A percentile compares a stretch with the other conserved stretches of the same genome.
These are phyloP conservation scores for Erythrophleum fordii DNA, from an alignment of 306 rosid species.

Conservation along the genomic window DNA sequence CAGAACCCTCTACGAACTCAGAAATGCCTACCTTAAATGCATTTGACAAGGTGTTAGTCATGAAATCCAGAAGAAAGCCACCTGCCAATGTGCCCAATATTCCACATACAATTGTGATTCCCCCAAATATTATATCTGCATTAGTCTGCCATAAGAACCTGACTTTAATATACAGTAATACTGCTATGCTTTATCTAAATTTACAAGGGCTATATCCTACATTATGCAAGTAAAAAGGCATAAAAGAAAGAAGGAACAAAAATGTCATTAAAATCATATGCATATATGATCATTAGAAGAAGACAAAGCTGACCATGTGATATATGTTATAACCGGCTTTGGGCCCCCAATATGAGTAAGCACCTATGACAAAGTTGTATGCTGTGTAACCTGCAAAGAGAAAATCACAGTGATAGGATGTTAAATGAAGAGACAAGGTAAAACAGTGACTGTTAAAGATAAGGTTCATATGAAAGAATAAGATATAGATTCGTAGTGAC, in stretches of 20 bases:
- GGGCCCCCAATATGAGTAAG: constrained; percentile 98
- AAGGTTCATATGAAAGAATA: background rate
- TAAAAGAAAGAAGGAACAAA: constrained; percentile 9
- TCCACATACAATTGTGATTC: constrained; percentile 80
- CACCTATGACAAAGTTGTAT: constrained; percentile 89
- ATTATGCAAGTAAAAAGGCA: constrained; percentile 5
- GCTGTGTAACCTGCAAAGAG: constrained; percentile 71
- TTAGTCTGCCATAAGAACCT: constrained; percentile 60
- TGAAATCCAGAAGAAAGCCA: constrained; percentile 72
- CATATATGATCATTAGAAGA: background rate
- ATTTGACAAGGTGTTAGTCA: constrained; percentile 68
- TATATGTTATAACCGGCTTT: constrained; percentile 91
- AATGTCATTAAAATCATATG: constrained; percentile 17
- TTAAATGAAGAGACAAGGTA: constrained; percentile 12
- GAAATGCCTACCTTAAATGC: constrained; percentile 83
- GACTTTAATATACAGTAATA: constrained; percentile 31
- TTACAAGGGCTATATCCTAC: background rate
- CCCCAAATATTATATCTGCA: constrained; percentile 94
- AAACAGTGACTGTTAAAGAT: constrained; percentile 13
- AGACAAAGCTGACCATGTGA: constrained; percentile 67
- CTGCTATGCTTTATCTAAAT: constrained; percentile 24
- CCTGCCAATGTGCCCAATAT: constrained; percentile 86
- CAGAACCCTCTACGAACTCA: constrained; percentile 10
- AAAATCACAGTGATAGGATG: constrained; percentile 23
- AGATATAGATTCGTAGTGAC: constrained; percentile 22